Conservation (phyloP, 208 protist species). For the Trypanosoma melophagium region DNA sequence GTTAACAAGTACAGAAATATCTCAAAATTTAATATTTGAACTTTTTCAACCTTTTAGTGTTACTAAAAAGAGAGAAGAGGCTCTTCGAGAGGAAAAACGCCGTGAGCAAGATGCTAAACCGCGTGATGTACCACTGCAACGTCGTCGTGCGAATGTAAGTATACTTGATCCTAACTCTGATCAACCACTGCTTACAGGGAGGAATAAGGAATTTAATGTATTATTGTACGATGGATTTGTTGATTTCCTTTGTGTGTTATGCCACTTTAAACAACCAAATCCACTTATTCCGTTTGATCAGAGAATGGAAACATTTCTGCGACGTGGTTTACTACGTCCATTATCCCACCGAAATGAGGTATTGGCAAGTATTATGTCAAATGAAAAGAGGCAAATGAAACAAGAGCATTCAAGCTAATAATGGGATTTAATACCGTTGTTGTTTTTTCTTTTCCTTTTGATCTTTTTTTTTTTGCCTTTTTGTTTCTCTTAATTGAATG, state of each 20-base stretch:
- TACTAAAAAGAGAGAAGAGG: conserved; percentile 34
- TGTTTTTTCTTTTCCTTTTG: background rate
- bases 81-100: conserved; percentile 51
- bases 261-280: conserved; percentile 87
- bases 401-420: conserved; percentile 1
- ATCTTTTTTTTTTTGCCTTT: conserved; percentile 1
- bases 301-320: conserved; percentile 67
- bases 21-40: conserved; percentile 78
- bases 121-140: conserved; percentile 22
- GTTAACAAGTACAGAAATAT: conserved; percentile 88
- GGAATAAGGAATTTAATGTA: conserved; percentile 44
- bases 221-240: conserved; percentile 81
- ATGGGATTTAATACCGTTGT: conserved; percentile 1
- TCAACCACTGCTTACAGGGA: conserved; percentile 12
- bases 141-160: conserved; percentile 48
- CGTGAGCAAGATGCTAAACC: conserved; percentile 60
- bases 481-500: background rate
- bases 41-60: conserved; percentile 77
- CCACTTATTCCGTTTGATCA: conserved; percentile 75
- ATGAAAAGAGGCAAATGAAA: conserved; percentile 8
- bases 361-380: conserved; percentile 33
- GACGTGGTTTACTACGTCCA: conserved; percentile 71
- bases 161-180: conserved; percentile 53
- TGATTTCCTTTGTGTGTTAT: conserved; percentile 82
- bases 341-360: conserved; percentile 62